phyloP scores from a whole-genome alignment of 2,329 filamentous ascomycete species.

The Leptosphaerulina australis region DNA sequence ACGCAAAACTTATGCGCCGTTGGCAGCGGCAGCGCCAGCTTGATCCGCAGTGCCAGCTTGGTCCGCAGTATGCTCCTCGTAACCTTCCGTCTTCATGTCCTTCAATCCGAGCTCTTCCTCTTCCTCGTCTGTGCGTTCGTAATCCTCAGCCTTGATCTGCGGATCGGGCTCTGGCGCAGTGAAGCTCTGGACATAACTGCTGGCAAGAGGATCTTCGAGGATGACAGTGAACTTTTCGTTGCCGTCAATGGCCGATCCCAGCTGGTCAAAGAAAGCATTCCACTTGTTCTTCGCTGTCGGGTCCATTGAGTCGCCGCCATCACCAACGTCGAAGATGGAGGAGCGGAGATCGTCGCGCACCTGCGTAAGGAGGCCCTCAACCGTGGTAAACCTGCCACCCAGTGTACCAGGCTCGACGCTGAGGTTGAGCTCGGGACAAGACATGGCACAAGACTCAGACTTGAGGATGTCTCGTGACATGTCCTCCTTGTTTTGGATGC shows the following conservation, averaged over 20 bases:
- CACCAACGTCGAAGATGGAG: constrained; percentile 81
- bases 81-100: constrained; percentile 92
- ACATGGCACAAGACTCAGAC: constrained; percentile 86
- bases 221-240: constrained; percentile 81
- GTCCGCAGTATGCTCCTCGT: constrained; percentile 59
- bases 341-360: constrained; percentile 86
- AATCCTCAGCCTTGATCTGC: constrained; percentile 80
- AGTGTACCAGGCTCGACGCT: constrained; percentile 91
- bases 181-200: constrained; percentile 91
- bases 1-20: neutral
- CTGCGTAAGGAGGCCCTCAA: constrained; percentile 91
- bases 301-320: constrained; percentile 81
- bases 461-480: constrained; percentile 93
- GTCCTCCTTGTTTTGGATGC: constrained; percentile 72
- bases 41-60: constrained; percentile 29
- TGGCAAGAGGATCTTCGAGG: constrained; percentile 85
- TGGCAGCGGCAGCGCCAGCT: constrained; percentile 19
- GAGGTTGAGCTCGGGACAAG: constrained; percentile 85
- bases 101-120: constrained; percentile 88
- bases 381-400: constrained; percentile 93
- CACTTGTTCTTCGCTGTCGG: constrained; percentile 71
- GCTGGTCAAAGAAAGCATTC: constrained; percentile 77
- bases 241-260: constrained; percentile 80
- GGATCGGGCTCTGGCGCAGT: constrained; percentile 79
- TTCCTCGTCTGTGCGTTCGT: constrained; percentile 86